Evolutionary conservation across 2,329 filamentous ascomycete species (phyloP), one percentile per base, ranked within the genome.

Genomic region (Chalaropsis thielavioides): DNA sequence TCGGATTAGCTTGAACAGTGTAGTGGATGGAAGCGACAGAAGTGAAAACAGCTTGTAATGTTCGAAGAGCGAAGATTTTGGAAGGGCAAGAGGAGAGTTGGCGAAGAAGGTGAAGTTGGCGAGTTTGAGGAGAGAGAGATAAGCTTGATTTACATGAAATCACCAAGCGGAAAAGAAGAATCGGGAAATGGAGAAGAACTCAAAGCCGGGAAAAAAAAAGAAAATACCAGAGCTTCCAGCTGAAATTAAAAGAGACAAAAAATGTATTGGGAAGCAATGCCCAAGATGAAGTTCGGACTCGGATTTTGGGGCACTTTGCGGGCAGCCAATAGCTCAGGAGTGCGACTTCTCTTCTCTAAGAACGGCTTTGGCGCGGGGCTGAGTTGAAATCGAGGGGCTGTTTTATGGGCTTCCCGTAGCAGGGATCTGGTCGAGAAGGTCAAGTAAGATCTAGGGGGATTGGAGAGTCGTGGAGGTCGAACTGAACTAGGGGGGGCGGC

Each of bases 351-450:
- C 44, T n/a, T 8, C 31, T 54, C 49, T 54, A n/a, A 46, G 44
- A 63, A 58, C 54, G 54, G 54, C 62, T 51, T 61, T 65, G 65
- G 66, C 62, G 66, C 63, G 66, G 66, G 66, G 66, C 66, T 67
- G 66, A 64, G 66, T 64, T 43, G 62, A 40, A 66, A 63, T 67
- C 66, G 66, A 63, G 58, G 60, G 66, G 66, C 56, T 64, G 60
- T 67, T 63, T 67, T 60, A 60, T 61, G 59, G 66, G 49, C 19
- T 61, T 62, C 38, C 51, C 24, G 43, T 41, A 24, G 54, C 43
- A 58, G 54, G 63, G 40, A 43, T 63, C 24, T 61, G 60, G 27
- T 43, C 56, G 35, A 41, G 27, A 51, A 51, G 61, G 44, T 5
- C 22, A 43, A 35, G 59, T 61, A 27, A n/a, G 46, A 63, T 19